Evolutionary conservation across 805 yeast genomes (phyloP), one percentile per base, ranked within the genome.

Genomic region (Metschnikowia reukaufii): DNA sequence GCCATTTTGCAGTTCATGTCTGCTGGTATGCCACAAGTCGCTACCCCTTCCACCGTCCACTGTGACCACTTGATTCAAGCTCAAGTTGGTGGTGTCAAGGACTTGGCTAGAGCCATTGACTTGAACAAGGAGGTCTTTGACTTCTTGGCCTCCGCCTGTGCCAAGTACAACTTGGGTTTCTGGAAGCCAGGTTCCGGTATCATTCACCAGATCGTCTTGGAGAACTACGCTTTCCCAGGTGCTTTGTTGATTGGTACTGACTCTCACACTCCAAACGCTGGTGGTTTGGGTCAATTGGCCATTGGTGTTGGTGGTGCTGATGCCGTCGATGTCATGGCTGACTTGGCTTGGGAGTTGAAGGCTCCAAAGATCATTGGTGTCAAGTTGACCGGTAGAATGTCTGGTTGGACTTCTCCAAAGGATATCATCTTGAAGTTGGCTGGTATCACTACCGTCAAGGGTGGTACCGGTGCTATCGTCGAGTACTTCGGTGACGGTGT

Each of bases 261-360:
- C 75, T 89, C 96, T 29, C 97, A 91, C 74, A 91, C 97, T 60
- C 97, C 97, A 52, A 91, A 91, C 71, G 97, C 97, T 50, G 97
- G 97, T 79, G 97, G 97, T 74, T 80, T 91, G 64, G 97, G 97
- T 76, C 95, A 88, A 75, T 82, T 91, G 64, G 97, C 97, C 58
- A 91, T 91, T 60, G 98, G 97, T 81, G 97, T 92, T 59, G 98
- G 97, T 79, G 98, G 98, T 81, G 98, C 98, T 58, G 98, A 91
- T 71, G 97, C 97, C 54, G 98, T 91, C 59, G 98, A 91, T 69
- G 97, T 89, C 51, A 82, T 91, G 84, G 88, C 97, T 51, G 86
- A 86, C 64, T 79, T 89, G 57, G 86, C 98, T 47, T 91, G 98
- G 98, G 98, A 91, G 76, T 82, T 91, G 66, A 91, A 91, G 79